phyloP scores from a whole-genome alignment of 2,329 filamentous ascomycete genomes.

The Raffaelea arxii region DNA sequence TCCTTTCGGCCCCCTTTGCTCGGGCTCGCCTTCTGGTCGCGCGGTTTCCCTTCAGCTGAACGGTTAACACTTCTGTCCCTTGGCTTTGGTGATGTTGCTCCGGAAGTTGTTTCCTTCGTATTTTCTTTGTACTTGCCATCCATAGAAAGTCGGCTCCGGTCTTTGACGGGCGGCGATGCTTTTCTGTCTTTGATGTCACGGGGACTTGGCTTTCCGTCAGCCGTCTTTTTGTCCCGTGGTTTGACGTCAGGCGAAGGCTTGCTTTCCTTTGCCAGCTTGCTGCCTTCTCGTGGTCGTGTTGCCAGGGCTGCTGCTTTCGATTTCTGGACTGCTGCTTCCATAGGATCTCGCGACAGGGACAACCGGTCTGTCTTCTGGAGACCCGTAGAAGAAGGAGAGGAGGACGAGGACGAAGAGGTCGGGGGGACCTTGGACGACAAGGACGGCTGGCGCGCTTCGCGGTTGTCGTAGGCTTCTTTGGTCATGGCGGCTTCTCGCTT shows the following conservation, averaged over 20 bases:
- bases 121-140: too few relatives aligned
- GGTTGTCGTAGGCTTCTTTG: slow-evolving; percentile 8
- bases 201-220: too few relatives aligned
- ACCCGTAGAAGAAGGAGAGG: neutral
- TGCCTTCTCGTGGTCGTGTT: slow-evolving; percentile 7
- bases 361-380: too few relatives aligned
- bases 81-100: too few relatives aligned
- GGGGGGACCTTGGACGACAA: neutral
- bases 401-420: neutral
- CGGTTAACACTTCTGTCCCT: too few relatives aligned
- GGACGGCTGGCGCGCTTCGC: neutral
- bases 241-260: slow-evolving; percentile 7
- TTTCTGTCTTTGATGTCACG: too few relatives aligned
- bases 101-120: too few relatives aligned
- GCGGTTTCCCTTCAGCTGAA: too few relatives aligned
- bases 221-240: neutral
- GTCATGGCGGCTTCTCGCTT: slow-evolving; percentile 9
- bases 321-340: slow-evolving; percentile 1
- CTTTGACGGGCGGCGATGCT: too few relatives aligned
- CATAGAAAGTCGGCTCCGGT: too few relatives aligned
- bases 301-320: slow-evolving; percentile 6
- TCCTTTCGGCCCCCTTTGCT: too few relatives aligned
- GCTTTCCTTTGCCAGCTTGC: slow-evolving; percentile 11
- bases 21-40: too few relatives aligned
- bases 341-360: neutral